Evolutionary conservation across 352 stramenopile species (phyloP), one percentile per base, ranked within the genome.

Genomic region (Phytophthora pini): DNA sequence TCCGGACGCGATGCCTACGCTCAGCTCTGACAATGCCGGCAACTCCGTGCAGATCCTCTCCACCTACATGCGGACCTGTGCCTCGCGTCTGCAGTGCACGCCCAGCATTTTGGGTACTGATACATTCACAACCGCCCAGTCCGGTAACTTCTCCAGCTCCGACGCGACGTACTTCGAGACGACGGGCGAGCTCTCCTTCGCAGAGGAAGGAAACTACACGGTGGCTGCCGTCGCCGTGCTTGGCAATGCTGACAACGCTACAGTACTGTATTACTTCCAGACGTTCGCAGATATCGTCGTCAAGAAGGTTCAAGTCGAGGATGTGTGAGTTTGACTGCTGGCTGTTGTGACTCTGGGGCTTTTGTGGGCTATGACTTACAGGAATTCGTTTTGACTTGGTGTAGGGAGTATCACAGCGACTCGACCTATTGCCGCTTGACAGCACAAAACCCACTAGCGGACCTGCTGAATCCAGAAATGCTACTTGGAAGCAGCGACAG

Each of bases 371-470:
- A 8, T 36, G 59, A 63, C 43, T 20, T 55, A 36, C 34, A 24
- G 22, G n/a, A 22, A 5, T 39, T 22, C 36, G 40, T 32, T 56
- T 59, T 44, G 15, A 26, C 22, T 34, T 26, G 24, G 4, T 53
- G n/a, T 38, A 81, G 74, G 15, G 38, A 71, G 8, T 77, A 77
- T 20, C 70, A 77, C 52, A 74, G 70, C 39, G 40, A 22, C 22
- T 60, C 75, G 52, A 84, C 77, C n/a, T 80, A 80, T 55, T 89
- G 78, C 50, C 77, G 79, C n/a, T 73, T 76, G 41, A 72, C 61
- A 7, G 56, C 69, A 2, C 74, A 88, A 32, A 62, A 67, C 29
- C 68, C 82, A 27, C 46, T 84, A 22, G 70, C 74, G 1, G 26
- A 61, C 22, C 47, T 46, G 55, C 52, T 88, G 6, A 31, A 73